Base-by-base conservation (phyloP, 2,329 filamentous ascomycete species). In the Atkinsonella hypoxylon region DNA sequence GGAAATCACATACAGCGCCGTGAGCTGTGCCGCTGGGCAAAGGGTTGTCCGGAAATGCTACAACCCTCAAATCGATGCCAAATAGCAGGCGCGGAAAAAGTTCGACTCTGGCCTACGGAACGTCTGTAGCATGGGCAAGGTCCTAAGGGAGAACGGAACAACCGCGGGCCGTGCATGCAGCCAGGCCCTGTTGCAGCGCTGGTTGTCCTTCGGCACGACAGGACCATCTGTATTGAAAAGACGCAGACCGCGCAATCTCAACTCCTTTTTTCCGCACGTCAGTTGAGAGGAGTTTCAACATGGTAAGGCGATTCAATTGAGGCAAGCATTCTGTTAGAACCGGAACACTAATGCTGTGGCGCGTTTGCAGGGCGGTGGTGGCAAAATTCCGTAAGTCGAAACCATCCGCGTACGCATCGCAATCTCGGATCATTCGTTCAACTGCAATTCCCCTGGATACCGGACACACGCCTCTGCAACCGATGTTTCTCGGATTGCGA, bases 321-420 rank as follows among this genome's bases (percentile, higher is more conserved):
- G 4, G 26, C 20, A 7, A 4, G 9, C 9, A 10, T 40, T 31
- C 26, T 43, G 31, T 26, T 10, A 15, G 18, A 8, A 5, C 8
- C 4, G 9, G 7, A n/a, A 42, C 17, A 17, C 49, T 53, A 40
- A 53, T 20, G 1, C 11, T 17, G 11, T 48, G 36, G 32, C 45
- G 36, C 13, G n/a, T n/a, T 15, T 15, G 39, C 57, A 83, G 84
- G 86, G 86, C 74, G 87, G 87, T 73, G 89, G 89, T 75, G 83
- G 80, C 66, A 72, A 70, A 68, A 68, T 79, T 62, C 74, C 74
- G 77, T 79, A 69, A 76, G 72, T 69, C 51, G 42, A 42, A 20
- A 18, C 22, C 15, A 32, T 42, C 32, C 32, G 34, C 41, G 32
- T 8, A 22, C 48, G 41, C 18, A 22, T 17, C 48, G 41, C 18